Base-by-base conservation (phyloP, 495 filamentous ascomycete genomes). In the Evernia prunastri region DNA sequence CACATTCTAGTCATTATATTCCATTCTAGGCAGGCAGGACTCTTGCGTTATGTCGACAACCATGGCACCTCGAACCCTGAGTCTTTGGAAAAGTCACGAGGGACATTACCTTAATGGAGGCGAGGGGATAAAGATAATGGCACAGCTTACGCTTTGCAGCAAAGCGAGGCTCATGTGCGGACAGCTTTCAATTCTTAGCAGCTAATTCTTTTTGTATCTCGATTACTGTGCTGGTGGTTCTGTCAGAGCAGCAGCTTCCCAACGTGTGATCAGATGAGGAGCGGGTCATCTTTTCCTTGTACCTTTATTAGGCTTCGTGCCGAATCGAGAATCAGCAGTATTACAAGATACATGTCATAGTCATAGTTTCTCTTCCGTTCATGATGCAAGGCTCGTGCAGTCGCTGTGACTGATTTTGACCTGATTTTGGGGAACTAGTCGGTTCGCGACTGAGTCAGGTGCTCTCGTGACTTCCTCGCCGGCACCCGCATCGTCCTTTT, bases 401-500 rank as follows among this genome's bases (percentile, higher is more conserved):
- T 33, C 5, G 3, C 31, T 23, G 37, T 53, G n/a, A 39, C 13
- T 3, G 27, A 9, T 25, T 18, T 5, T 10, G 18, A 37, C 33
- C 43, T 53, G 17, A 17, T 18, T 25, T 37, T 20, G 17, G 20
- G n/a, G 11, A 0, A 17, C 25, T 12, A n/a, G 39, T 33, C 35
- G 18, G 20, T 57, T 5, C 12, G n/a, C 23, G 20, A 56, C 20
- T 25, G 40, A 31, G 3, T 25, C 23, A 4, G 12, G 23, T 17
- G 39, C 15, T 23, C n/a, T 23, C 5, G 9, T 13, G n/a, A 31
- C 23, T 15, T 56, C 36, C 37, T 56, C 35, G 60, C 25, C 25
- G 18, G 29, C 40, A 43, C 3, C 11, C 35, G 61, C 45, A 49
- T 73, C 69, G 23, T 78, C 51, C 64, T 78, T 85, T 75, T 96